Conservation (phyloP, 208 protist species). For the Trichomonas tenax region DNA sequence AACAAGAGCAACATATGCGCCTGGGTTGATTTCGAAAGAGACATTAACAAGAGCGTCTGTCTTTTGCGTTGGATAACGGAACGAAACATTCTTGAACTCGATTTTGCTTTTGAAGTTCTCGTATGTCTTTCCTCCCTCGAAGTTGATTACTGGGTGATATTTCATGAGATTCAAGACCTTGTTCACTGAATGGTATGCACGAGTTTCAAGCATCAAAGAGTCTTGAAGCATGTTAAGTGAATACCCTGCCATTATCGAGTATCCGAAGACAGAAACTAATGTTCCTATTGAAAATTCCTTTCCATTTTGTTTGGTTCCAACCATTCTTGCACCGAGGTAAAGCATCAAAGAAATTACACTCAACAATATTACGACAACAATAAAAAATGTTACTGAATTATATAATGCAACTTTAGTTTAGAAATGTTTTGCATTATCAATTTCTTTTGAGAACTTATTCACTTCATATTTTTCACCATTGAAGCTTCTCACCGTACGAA, state of each 20-base stretch:
- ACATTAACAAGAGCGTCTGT: constrained; percentile 18
- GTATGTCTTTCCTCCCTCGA: not conserved
- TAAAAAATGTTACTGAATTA: not conserved
- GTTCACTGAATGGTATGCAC: not conserved
- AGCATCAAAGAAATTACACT: not conserved
- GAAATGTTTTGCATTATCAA: too few relatives aligned
- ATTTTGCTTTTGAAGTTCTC: not conserved
- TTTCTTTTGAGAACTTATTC: not conserved
- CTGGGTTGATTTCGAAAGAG: constrained; percentile 24
- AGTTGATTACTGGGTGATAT: not conserved
- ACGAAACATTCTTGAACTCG: not conserved
- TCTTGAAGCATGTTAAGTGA: not conserved
- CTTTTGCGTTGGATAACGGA: not conserved
- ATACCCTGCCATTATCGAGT: not conserved
- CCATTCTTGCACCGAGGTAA: not conserved
- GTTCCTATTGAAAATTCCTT: not conserved
- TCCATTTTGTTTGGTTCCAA: not conserved
- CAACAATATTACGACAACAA: not conserved
- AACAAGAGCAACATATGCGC: constrained; percentile 28
- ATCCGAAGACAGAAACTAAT: not conserved
- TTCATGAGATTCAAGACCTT: not conserved
- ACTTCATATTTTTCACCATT: not conserved
- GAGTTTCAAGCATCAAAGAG: not conserved
- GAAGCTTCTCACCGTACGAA: not conserved
- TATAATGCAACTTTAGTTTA: not conserved